phyloP scores from a whole-genome alignment of 345 rosid genomes.

The Eucalyptus marginata region DNA sequence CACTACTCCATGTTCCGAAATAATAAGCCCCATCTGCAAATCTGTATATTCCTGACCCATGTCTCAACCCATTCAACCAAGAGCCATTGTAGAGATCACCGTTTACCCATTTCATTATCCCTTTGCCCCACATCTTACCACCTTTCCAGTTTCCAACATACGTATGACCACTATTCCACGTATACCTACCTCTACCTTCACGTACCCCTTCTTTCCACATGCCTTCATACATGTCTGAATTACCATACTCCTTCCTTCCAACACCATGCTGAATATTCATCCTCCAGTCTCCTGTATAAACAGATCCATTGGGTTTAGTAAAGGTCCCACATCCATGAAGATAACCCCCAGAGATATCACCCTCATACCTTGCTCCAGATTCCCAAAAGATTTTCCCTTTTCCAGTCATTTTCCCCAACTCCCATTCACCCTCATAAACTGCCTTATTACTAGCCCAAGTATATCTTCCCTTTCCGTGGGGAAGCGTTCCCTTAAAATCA shows the following conservation, averaged over 20 bases:
- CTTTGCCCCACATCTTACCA: constrained; percentile 79
- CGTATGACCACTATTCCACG: constrained; percentile 69
- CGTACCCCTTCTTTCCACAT: constrained; percentile 82
- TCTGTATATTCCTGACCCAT: constrained; percentile 78
- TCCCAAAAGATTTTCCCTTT: constrained; percentile 66
- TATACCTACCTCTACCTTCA: constrained; percentile 78
- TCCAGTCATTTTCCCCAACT: constrained; percentile 71
- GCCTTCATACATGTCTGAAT: constrained; percentile 74
- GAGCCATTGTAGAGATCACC: constrained; percentile 74
- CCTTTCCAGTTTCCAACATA: constrained; percentile 79
- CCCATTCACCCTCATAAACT: constrained; percentile 81
- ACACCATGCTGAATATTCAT: constrained; percentile 77
- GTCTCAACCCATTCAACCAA: constrained; percentile 72
- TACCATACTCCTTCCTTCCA: constrained; percentile 63
- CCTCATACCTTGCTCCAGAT: constrained; percentile 69
- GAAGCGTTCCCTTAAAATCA: constrained; percentile 44
- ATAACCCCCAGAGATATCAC: constrained; percentile 82
- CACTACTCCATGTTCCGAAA: constrained; percentile 73
- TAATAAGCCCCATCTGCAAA: constrained; percentile 76
- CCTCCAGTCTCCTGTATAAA: constrained; percentile 74
- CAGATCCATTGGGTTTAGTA: constrained; percentile 38
- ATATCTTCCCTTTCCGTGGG: constrained; percentile 75
- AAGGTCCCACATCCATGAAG: constrained; percentile 81
- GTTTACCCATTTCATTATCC: constrained; percentile 81
- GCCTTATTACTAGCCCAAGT: constrained; percentile 54